Evolutionary conservation across 352 stramenopile species (phyloP).

Genomic region (Globisporangium middletonii): DNA sequence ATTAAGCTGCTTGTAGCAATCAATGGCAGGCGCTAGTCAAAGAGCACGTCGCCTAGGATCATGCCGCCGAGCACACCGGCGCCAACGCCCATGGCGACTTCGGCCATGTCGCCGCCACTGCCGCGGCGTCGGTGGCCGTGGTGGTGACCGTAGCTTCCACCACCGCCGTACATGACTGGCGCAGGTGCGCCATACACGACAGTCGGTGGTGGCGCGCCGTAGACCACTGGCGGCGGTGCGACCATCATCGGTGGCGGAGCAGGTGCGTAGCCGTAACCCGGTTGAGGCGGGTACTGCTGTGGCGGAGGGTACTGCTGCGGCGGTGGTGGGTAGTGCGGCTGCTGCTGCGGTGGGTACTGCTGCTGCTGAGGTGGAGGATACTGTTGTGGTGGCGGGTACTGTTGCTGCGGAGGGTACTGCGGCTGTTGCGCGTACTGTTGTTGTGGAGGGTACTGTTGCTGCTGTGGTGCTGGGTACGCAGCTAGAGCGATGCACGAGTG

Average conservation of each 20-base stretch:
- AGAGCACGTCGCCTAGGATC: slow-evolving; percentile 67
- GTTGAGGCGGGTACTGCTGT: slow-evolving; percentile 7
- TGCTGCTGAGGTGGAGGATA: slow-evolving; percentile 11
- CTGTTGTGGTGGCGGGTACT: slow-evolving; percentile 26
- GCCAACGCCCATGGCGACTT: slow-evolving; percentile 65
- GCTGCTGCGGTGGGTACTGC: slow-evolving; percentile 10
- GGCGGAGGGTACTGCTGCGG: slow-evolving; percentile 9
- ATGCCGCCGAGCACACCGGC: slow-evolving; percentile 69
- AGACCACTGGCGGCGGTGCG: slow-evolving; percentile 18
- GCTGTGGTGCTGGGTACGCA: slow-evolving; percentile 1
- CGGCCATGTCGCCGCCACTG: slow-evolving; percentile 20
- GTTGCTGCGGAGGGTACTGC: slow-evolving; percentile 26
- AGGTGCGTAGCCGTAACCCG: slow-evolving; percentile 13
- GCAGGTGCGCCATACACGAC: slow-evolving; percentile 18
- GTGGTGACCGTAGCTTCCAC: slow-evolving; percentile 14
- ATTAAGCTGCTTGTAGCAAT: too few relatives aligned
- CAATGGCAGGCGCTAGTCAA: slow-evolving; percentile 18
- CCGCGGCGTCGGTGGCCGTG: slow-evolving; percentile 20
- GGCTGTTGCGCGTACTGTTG: neutral
- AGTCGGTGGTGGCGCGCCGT: slow-evolving; percentile 23
- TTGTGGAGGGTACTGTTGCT: slow-evolving; percentile 8
- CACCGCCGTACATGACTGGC: slow-evolving; percentile 10
- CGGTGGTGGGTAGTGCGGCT: slow-evolving; percentile 7
- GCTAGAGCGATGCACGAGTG: neutral
- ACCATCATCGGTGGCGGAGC: slow-evolving; percentile 18